These are phyloP conservation scores for Marchantia polymorpha DNA, from an alignment of 225 moss, liverwort and hornwort genomes.

Conservation along the genomic window DNA sequence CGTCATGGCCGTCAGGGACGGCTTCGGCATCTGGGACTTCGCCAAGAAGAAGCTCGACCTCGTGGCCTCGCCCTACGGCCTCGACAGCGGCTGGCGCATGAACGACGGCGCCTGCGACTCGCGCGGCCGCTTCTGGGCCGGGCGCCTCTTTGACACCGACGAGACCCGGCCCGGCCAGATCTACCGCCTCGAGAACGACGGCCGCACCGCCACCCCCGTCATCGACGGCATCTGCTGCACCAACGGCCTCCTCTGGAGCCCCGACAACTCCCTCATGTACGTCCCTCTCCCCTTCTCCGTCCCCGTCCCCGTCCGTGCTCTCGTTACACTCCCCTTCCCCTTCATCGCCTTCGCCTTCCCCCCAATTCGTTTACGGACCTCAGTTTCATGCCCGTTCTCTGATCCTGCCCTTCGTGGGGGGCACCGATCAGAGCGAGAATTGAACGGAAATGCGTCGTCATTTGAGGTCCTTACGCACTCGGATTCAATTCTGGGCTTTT, in stretches of 20 bases:
- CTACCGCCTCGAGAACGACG: slow-evolving; percentile 75
- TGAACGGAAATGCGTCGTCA: too few relatives aligned
- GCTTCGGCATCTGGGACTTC: slow-evolving; percentile 76
- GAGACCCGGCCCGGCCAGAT: slow-evolving; percentile 77
- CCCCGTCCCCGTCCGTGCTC: neutral
- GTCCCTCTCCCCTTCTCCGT: neutral
- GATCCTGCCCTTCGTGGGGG: too few relatives aligned
- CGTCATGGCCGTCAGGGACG: slow-evolving; percentile 74
- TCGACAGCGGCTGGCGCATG: slow-evolving; percentile 78
- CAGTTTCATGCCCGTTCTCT: neutral
- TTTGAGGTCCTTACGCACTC: too few relatives aligned
- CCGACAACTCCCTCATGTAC: slow-evolving; percentile 74
- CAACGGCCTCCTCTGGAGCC: slow-evolving; percentile 84
- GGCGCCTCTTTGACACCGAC: slow-evolving; percentile 66
- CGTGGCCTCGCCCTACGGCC: slow-evolving; percentile 64
- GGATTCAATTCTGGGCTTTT: too few relatives aligned
- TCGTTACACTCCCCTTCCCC: neutral
- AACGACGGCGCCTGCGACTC: slow-evolving; percentile 89
- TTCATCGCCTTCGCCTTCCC: neutral
- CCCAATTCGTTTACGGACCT: too few relatives aligned
- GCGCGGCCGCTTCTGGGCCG: slow-evolving; percentile 84
- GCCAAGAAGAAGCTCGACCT: slow-evolving; percentile 55
- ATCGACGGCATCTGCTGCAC: slow-evolving; percentile 82
- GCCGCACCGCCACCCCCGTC: slow-evolving; percentile 64
- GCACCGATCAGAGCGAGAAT: too few relatives aligned